Base-by-base conservation (phyloP, 1,284 basidiomycete genomes). In the Cronartium quercuum region DNA sequence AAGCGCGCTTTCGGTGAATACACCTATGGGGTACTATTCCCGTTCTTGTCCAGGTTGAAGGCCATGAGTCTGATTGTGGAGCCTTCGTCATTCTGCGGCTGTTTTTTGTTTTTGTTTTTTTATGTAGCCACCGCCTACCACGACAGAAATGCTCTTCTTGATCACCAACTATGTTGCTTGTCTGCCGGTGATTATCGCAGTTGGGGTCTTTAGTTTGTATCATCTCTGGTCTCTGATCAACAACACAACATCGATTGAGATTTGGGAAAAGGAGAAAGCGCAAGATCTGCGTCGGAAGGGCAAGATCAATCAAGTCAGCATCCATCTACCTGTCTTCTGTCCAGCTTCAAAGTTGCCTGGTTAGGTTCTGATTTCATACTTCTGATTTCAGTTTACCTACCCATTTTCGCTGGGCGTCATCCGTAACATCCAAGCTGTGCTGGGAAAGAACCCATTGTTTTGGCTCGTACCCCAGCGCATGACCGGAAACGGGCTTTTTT, bases 351-450 rank as follows among this genome's bases (percentile, higher is more conserved):
- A 15, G 64, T 9, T 61, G 18, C n/a, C 37, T 38, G 47, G 47
- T n/a, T n/a, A n/a, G 15, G n/a, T 38, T 69, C 51, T 42, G 13
- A 12, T 21, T 61, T 67, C 41, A 6, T 55, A 21, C 66, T 77
- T 12, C 51, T 29, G 29, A 61, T 61, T 21, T 37, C 77, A 77
- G 73, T 67, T 79, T 57, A 71, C 76, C n/a, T 82, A 79, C 76
- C 81, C 81, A 7, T 82, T 80, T 64, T 76, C 80, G 41, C 61
- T 82, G 41, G 80, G 80, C 3, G 12, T 78, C 12, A 40, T 44
- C 55, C 15, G 76, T 24, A 82, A 82, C 55, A 40, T 78, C 7
- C 40, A 41, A 18, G 58, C 73, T 24, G 77, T 80, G 7, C 51
- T 82, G 13, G 81, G 81, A 0, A 37, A 38, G 0, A 79, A 76